Conservation (phyloP, 75 land plant species). For the Larix kaempferi region DNA sequence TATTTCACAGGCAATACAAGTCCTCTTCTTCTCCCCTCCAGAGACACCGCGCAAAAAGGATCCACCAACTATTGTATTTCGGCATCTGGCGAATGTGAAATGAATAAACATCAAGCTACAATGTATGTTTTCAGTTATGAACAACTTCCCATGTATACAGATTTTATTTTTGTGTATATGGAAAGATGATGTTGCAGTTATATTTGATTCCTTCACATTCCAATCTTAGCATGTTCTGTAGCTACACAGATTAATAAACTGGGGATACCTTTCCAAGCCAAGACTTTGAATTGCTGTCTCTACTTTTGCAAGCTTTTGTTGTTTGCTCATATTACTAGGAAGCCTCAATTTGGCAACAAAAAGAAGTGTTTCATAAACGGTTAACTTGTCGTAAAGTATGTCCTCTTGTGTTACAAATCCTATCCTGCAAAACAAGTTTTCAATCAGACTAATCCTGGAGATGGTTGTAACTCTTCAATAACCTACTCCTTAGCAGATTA, state of each 20-base stretch:
- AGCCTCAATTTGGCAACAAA: slow-evolving; percentile 38
- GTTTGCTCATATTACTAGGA: slow-evolving; percentile 21
- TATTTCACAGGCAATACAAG: slow-evolving; percentile 48
- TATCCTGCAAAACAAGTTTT: slow-evolving; percentile 20
- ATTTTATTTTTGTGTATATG: too few species aligned
- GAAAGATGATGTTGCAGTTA: too few species aligned
- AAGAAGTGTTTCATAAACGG: slow-evolving; percentile 30
- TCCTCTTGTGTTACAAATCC: slow-evolving; percentile 38
- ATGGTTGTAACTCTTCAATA: too few species aligned
- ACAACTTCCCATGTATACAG: too few species aligned
- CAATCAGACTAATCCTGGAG: too few species aligned
- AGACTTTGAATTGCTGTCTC: slow-evolving; percentile 24
- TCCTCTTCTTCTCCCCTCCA: slow-evolving; percentile 51
- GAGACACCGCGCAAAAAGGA: slow-evolving; percentile 40
- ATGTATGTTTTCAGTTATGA: too few species aligned
- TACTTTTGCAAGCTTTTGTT: slow-evolving; percentile 24
- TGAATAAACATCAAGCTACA: background rate
- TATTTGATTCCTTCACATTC: too few species aligned
- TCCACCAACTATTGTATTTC: slow-evolving; percentile 41
- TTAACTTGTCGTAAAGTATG: slow-evolving; percentile 26
- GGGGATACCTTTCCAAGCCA: slow-evolving; percentile 28
- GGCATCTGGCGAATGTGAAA: slow-evolving; percentile 24
- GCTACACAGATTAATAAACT: background rate
- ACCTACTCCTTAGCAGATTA: too few species aligned
- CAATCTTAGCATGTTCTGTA: background rate